Percentiles rank a stretch among this genome's conserved stretches.
These are phyloP conservation scores for Hymenoscyphus occultus DNA, from an alignment of 2,329 filamentous ascomycete species.

Conservation along the genomic window DNA sequence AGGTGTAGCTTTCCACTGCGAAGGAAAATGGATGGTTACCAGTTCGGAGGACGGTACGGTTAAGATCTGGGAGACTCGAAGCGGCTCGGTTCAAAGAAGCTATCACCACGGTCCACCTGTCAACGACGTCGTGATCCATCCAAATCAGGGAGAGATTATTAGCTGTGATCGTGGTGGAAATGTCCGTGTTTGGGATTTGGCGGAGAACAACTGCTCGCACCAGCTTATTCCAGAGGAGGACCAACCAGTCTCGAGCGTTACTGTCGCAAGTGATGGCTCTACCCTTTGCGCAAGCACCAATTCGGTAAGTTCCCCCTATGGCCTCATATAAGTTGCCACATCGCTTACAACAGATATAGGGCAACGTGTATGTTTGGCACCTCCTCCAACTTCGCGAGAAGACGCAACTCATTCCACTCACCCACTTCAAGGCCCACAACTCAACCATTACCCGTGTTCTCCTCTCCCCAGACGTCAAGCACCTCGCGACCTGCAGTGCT, in stretches of 20 bases:
- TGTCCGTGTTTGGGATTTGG: slow-evolving; percentile 92
- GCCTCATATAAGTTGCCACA: background rate
- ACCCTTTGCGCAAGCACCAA: slow-evolving; percentile 94
- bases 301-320: slow-evolving; percentile 51
- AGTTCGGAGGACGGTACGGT: slow-evolving; percentile 82
- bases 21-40: slow-evolving; percentile 99
- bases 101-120: slow-evolving; percentile 87
- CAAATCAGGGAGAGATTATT: slow-evolving; percentile 97
- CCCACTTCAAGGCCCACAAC: slow-evolving; percentile 68
- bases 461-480: slow-evolving; percentile 70
- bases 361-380: slow-evolving; percentile 96
- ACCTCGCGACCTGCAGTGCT: slow-evolving; percentile 70
- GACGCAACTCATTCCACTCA: slow-evolving; percentile 68
- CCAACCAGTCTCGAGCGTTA: slow-evolving; percentile 88
- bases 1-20: slow-evolving; percentile 95
- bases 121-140: slow-evolving; percentile 99
- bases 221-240: slow-evolving; percentile 96
- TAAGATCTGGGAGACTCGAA: slow-evolving; percentile 37
- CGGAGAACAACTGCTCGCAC: slow-evolving; percentile 95
- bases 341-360: slow-evolving; percentile 49
- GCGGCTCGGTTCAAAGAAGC: slow-evolving; percentile 70
- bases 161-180: slow-evolving; percentile 91
- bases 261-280: slow-evolving; percentile 90
- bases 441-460: slow-evolving; percentile 73
- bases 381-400: slow-evolving; percentile 71